Conservation (phyloP, 768 basidiomycete species). For the Kwoniella pini region DNA sequence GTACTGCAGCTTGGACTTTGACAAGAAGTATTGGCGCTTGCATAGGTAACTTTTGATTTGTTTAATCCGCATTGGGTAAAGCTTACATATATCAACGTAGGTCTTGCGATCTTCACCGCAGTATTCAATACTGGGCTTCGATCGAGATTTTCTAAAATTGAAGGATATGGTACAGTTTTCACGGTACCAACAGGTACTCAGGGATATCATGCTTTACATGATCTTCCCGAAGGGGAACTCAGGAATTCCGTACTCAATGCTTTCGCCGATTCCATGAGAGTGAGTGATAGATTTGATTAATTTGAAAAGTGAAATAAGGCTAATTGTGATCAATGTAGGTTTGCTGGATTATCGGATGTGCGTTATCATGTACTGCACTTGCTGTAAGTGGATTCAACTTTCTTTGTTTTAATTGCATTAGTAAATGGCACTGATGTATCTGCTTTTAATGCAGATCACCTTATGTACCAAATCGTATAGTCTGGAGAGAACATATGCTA, state of each 20-base stretch:
- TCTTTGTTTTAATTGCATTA: background rate
- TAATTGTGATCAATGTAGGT: conserved; percentile 8
- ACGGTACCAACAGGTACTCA: conserved; percentile 23
- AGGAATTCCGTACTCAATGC: conserved; percentile 43
- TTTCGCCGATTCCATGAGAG: conserved; percentile 45
- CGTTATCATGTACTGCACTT: conserved; percentile 26
- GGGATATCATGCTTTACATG: conserved; percentile 42
- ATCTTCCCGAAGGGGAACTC: conserved; percentile 41
- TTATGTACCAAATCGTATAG: conserved; percentile 43
- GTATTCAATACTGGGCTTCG: conserved; percentile 39
- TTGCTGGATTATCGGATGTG: conserved; percentile 44
- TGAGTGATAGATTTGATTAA: conserved; percentile 8
- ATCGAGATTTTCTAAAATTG: conserved; percentile 34
- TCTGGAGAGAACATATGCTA: conserved; percentile 19
- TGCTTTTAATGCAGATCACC: conserved; percentile 28
- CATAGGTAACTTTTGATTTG: conserved; percentile 28
- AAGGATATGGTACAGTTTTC: conserved; percentile 42
- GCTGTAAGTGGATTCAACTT: conserved; percentile 25
- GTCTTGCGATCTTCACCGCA: conserved; percentile 38
- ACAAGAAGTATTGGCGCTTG: conserved; percentile 42
- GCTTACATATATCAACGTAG: conserved; percentile 1
- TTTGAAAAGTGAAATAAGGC: background rate
- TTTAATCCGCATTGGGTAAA: too few species aligned
- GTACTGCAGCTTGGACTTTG: conserved; percentile 46
- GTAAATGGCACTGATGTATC: background rate